phyloP scores from a whole-genome alignment of 2,329 filamentous ascomycete genomes.

The Ophiostoma australiae region DNA sequence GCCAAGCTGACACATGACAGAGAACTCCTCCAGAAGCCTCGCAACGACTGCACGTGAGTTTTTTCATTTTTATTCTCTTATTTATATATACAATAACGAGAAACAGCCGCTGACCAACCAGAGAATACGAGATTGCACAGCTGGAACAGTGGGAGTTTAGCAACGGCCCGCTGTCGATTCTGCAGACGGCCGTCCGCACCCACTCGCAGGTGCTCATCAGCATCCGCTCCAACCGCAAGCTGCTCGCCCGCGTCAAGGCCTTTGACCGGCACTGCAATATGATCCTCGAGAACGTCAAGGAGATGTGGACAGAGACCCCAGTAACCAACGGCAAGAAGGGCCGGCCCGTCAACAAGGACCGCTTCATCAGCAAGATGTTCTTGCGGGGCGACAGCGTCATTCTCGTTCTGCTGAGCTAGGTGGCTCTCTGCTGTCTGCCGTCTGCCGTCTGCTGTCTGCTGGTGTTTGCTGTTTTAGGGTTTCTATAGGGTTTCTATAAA shows the following conservation, averaged over 20 bases:
- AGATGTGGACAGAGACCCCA: constrained; percentile 99
- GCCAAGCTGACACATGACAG: constrained; percentile 17
- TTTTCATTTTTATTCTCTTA: neutral
- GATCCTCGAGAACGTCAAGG: constrained; percentile 53
- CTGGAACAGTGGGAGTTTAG: constrained; percentile 54
- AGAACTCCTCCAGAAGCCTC: constrained; percentile 29
- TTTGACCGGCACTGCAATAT: constrained; percentile 99
- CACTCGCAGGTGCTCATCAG: constrained; percentile 96
- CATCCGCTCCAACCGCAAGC: constrained; percentile 96
- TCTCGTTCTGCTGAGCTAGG: constrained; percentile 71
- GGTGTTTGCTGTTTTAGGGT: neutral
- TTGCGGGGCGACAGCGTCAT: constrained; percentile 84
- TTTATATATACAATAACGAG: neutral
- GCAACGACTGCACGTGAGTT: constrained; percentile 29
- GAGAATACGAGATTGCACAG: constrained; percentile 85
- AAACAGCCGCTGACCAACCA: constrained; percentile 35
- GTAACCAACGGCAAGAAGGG: constrained; percentile 83
- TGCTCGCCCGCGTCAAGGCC: constrained; percentile 93
- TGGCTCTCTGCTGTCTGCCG: too few relatives aligned
- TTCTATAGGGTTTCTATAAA: neutral
- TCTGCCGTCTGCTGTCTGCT: neutral
- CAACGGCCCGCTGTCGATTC: constrained; percentile 66
- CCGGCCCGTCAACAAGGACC: constrained; percentile 89
- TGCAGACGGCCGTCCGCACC: constrained; percentile 91
- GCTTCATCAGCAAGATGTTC: constrained; percentile 98